phyloP scores from a whole-genome alignment of 169 alveolate genomes.

The Babesia sp. region DNA sequence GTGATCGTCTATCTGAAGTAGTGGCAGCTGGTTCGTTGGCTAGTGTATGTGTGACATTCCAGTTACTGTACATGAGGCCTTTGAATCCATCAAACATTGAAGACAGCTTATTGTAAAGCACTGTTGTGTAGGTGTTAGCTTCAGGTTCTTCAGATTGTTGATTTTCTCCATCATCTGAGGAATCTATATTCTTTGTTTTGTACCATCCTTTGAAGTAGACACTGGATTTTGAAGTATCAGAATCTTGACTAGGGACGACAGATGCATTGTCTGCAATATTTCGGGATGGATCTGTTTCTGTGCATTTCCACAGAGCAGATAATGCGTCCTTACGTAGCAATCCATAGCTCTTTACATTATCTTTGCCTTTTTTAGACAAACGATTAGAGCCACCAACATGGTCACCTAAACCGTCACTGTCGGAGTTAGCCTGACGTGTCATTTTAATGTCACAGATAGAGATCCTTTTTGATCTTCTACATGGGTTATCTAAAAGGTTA shows the following conservation, averaged over 20 bases:
- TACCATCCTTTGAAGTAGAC: not conserved
- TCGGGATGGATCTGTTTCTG: not conserved
- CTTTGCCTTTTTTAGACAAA: no score
- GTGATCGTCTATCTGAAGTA: not conserved
- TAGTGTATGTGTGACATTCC: slow-evolving; percentile 3
- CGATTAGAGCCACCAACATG: no score
- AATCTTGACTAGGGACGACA: not conserved
- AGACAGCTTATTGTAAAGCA: slow-evolving; percentile 57
- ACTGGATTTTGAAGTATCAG: not conserved
- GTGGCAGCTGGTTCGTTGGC: not conserved
- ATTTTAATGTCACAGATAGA: no score
- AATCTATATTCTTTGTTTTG: not conserved
- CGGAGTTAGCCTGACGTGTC: not conserved
- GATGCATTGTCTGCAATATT: not conserved
- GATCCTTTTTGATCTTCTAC: no score
- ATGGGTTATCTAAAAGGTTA: no score
- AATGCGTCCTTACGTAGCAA: not conserved
- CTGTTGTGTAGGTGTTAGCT: not conserved
- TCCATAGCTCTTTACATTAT: no score
- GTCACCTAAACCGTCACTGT: no score
- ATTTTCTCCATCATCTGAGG: not conserved
- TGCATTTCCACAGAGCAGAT: not conserved
- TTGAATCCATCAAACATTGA: slow-evolving; percentile 55
- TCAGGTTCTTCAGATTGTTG: not conserved
- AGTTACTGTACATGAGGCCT: slow-evolving; percentile 42